Base-by-base conservation (phyloP, 306 rosid species). In the Sicyos baderoa region DNA sequence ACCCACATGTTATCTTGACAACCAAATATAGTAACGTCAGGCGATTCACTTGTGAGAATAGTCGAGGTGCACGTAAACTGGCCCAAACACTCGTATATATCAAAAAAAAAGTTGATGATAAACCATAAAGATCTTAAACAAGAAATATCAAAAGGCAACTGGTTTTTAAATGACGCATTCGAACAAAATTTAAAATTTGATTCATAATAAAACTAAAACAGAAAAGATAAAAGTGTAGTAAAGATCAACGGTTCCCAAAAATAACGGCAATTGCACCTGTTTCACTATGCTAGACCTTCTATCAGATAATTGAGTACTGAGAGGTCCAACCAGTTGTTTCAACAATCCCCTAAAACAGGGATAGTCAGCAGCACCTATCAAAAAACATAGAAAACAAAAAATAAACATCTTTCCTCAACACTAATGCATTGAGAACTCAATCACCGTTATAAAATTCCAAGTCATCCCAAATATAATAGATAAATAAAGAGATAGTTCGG, bases 241-340 rank as follows among this genome's bases (percentile, higher is more conserved):
- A 75, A 68, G 61, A 79, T 40, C 52, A 70, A 77, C 72, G 58
- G 40, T 54, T 63, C 58, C 70, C 40, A 65, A 58, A 68, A 63
- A 71, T 53, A 62, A 57, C 73, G 35, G 63, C 44, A 32, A 79
- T 57, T 14, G 25, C 68, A 90, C 99, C 99, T 94, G 99, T 85
- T 94, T 94, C 83, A 94, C 99, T 79, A 94, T 80, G 86, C 81
- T 90, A 73, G 99, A 94, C 89, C 99, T 82, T 74, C 99, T 84
- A 78, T 94, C 99, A n/a, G 99, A 84, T 77, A 94, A 82, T 74
- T 94, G 99, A 17, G 80, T 72, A 79, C 88, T 90, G 63, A 94
- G 80, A 76, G 99, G 99, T 50, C 95, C 96, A 79, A 83, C 84
- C 78, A 94, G 95, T 74, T 94, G 99, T 87, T 94, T 94, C 78